Evolutionary conservation across 208 protist genomes (phyloP), one percentile per base, ranked within the genome.

Genomic region (Zelonia costaricensis): DNA sequence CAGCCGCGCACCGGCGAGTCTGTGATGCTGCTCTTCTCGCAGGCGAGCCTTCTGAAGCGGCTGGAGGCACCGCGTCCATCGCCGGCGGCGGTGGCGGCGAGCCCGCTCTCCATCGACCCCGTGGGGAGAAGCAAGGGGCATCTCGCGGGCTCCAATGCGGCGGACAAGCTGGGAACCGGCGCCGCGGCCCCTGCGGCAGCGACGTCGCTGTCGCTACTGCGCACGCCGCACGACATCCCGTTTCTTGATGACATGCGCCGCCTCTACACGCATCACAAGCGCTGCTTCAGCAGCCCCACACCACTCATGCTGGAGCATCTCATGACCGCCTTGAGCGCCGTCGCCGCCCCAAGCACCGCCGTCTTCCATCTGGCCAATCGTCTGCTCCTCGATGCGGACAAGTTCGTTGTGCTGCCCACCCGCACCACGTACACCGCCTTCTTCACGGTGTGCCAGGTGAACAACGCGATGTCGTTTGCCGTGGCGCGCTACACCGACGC

Each of bases 401-500:
- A 74, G 55, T 93, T 83, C 51, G 84, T 93, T 23, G 52, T 92
- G 18, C 66, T 94, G 20, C 87, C 91, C 23, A 93, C 88, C 3
- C 82, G 86, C 36, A 89, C 80, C 23, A 96, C 82, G 2, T 93
- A 91, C 67, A 74, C 91, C 8, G 82, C 87, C 10, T 96, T 82
- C 61, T 90, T 96, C 52, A 62, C 51, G 16, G 76, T 96, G 12
- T 96, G 91, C 56, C 68, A 62, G 27, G 52, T 78, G 15, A 83
- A 92, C 56, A 80, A 92, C 48, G 79, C 80, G 45, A 78, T 96
- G 91, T 46, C 68, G 27, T 76, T 92, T 47, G 91, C 91, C 1
- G 22, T 96, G 20, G 76, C 79, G 23, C 72, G 84, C 22, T 82
- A 84, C 42, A 69, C 55, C 2, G 83, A 96, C 54, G 87, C 91